These are phyloP conservation scores for Neonectria punicea DNA, from an alignment of 2,329 filamentous ascomycete genomes.

Conservation along the genomic window DNA sequence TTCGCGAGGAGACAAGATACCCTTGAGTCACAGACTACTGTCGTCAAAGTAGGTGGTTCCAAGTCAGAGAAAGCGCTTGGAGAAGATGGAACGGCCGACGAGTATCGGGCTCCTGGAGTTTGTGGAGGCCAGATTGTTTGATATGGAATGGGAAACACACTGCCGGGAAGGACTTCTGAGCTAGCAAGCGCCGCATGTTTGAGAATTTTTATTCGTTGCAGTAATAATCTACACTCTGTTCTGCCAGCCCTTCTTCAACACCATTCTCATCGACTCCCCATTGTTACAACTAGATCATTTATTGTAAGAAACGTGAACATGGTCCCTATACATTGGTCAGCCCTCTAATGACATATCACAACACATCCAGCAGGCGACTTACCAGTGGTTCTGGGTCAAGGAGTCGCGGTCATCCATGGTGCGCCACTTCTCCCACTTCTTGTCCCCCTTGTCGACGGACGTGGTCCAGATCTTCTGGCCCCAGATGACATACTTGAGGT, in stretches of 20 bases:
- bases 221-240: not conserved
- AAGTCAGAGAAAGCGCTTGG: not conserved
- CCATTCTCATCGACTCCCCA: not conserved
- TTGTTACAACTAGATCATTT: slow-evolving; percentile 8
- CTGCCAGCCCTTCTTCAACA: not conserved
- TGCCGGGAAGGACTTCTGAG: not conserved
- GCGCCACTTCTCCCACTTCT: slow-evolving; percentile 55
- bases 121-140: not conserved
- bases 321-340: slow-evolving; percentile 34
- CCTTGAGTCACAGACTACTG: not conserved
- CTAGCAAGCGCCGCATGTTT: not conserved
- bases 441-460: slow-evolving; percentile 47
- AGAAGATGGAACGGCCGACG: slow-evolving; percentile 9
- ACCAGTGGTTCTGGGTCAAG: slow-evolving; percentile 58
- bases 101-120: slow-evolving; percentile 13
- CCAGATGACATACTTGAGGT: slow-evolving; percentile 62
- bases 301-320: slow-evolving; percentile 44
- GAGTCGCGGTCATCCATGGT: slow-evolving; percentile 54
- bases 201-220: not conserved
- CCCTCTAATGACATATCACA: not conserved
- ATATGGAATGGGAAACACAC: not conserved
- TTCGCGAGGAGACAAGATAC: not conserved
- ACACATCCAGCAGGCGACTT: slow-evolving; percentile 9
- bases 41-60: not conserved
- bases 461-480: slow-evolving; percentile 60